Percentiles rank a stretch among this genome's conserved stretches.
Conservation (phyloP, 2,329 filamentous ascomycete genomes). For the Dactylellina sp. region DNA sequence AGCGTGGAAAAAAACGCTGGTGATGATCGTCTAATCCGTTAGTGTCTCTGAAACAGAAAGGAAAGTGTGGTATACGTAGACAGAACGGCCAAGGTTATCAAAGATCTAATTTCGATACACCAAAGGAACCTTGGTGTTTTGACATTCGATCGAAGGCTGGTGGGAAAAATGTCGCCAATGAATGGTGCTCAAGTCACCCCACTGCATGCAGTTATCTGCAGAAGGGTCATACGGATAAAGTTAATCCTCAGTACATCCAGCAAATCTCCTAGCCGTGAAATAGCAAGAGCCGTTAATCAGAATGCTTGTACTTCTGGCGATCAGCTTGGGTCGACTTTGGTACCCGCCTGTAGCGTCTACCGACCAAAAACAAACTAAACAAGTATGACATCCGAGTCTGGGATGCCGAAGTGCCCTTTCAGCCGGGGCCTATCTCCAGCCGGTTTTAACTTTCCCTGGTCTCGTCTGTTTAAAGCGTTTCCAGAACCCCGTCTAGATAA, state of each 20-base stretch:
- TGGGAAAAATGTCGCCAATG: constrained; percentile 33
- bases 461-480: constrained; percentile 2
- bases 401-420: constrained; percentile 44
- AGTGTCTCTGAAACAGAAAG: constrained; percentile 22
- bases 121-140: background rate
- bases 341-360: constrained; percentile 46
- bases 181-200: constrained; percentile 51
- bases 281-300: constrained; percentile 44
- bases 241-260: constrained; percentile 40
- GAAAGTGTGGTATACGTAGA: constrained; percentile 44
- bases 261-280: constrained; percentile 19
- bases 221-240: constrained; percentile 52
- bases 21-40: constrained; percentile 50
- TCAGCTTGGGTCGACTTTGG: no score
- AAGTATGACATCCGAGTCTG: constrained; percentile 47
- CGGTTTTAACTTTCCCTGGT: constrained; percentile 14
- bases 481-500: constrained; percentile 41
- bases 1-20: constrained; percentile 16
- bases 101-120: constrained; percentile 25
- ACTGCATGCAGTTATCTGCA: constrained; percentile 56
- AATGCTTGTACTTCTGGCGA: constrained; percentile 31
- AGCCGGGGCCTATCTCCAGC: constrained; percentile 31
- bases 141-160: constrained; percentile 14
- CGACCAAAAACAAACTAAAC: background rate
- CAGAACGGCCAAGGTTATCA: constrained; percentile 32